These are phyloP conservation scores for Bathelium albidoporum DNA, from an alignment of 495 filamentous ascomycete species.

Conservation along the genomic window DNA sequence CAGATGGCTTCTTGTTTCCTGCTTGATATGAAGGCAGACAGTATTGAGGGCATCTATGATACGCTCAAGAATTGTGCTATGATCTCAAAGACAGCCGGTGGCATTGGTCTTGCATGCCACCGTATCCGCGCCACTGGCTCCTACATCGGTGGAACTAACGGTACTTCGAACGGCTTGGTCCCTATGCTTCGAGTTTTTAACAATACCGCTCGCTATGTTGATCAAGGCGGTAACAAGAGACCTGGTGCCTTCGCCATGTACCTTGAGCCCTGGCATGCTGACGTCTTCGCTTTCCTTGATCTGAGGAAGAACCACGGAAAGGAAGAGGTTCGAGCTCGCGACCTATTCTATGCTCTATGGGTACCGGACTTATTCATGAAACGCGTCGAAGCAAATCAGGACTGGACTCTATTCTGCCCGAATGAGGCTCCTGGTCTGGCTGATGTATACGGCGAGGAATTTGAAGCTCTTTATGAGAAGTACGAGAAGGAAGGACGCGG, in stretches of 20 bases:
- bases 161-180: conserved; percentile 92
- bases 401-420: conserved; percentile 97
- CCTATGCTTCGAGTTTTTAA: conserved; percentile 98
- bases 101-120: conserved; percentile 92
- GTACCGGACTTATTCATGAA: conserved; percentile 99
- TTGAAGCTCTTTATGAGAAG: conserved; percentile 86
- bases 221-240: conserved; percentile 98
- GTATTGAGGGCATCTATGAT: conserved; percentile 98
- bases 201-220: conserved; percentile 96
- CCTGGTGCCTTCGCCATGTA: conserved; percentile 98
- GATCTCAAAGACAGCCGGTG: conserved; percentile 98
- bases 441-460: conserved; percentile 95
- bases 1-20: conserved; percentile 97
- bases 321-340: conserved; percentile 91
- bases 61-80: conserved; percentile 98
- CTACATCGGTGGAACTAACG: conserved; percentile 95
- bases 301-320: conserved; percentile 99
- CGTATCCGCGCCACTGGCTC: conserved; percentile 92
- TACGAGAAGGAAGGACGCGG: conserved; percentile 87
- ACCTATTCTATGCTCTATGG: conserved; percentile 97
- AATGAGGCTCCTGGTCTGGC: conserved; percentile 90
- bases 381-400: conserved; percentile 86
- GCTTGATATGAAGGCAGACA: conserved; percentile 97
- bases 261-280: conserved; percentile 98
- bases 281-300: conserved; percentile 95